A percentile compares a stretch with the other conserved stretches of the same genome.
These are phyloP conservation scores for Mycena sp. DNA, from an alignment of 1,284 basidiomycete genomes.

Conservation along the genomic window DNA sequence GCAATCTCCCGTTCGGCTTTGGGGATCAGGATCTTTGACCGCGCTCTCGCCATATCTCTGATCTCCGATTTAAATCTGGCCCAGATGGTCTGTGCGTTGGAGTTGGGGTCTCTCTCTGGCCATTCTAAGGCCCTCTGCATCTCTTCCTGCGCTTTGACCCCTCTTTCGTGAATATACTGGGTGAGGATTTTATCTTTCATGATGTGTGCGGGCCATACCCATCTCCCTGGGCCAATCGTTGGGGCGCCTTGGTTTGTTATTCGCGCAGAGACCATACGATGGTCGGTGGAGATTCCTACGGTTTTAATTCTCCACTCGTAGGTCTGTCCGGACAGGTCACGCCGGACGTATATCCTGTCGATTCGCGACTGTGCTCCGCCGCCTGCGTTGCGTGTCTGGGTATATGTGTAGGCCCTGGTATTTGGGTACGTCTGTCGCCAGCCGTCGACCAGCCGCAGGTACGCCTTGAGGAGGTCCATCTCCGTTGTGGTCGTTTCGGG, in stretches of 20 bases:
- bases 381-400: background rate
- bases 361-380: constrained; percentile 35
- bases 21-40: background rate
- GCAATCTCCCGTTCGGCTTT: too few species aligned
- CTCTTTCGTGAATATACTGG: too few species aligned
- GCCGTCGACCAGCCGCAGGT: constrained; percentile 37
- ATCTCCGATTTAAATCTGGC: background rate
- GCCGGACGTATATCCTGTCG: constrained; percentile 40
- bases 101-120: too few species aligned
- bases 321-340: background rate
- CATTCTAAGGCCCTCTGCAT: background rate
- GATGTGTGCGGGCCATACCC: constrained; percentile 32
- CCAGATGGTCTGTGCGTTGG: background rate
- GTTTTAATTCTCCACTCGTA: constrained; percentile 18
- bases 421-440: constrained; percentile 41
- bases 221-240: constrained; percentile 35
- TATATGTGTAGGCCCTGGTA: constrained; percentile 34
- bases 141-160: too few species aligned
- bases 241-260: constrained; percentile 29
- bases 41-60: constrained; percentile 5
- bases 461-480: constrained; percentile 26
- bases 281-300: constrained; percentile 11
- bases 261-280: constrained; percentile 3
- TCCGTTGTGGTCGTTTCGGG: background rate
- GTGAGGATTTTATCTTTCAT: constrained; percentile 2